Conservation (phyloP, 2,329 filamentous ascomycete species). For the Dothidotthia symphoricarpi region DNA sequence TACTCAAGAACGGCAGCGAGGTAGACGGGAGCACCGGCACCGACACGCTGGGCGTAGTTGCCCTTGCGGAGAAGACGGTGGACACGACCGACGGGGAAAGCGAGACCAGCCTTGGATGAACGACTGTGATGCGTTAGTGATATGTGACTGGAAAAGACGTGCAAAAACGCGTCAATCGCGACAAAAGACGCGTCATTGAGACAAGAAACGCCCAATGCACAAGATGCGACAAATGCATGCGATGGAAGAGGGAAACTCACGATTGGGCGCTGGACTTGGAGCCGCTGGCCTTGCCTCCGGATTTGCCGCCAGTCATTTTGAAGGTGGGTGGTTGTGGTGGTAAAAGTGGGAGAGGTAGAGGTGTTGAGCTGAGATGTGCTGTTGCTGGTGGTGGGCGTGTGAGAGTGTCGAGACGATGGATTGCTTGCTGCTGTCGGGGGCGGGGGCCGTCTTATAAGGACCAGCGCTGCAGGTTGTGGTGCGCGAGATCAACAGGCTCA, state of each 20-base stretch:
- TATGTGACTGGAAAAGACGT: constrained; percentile 6
- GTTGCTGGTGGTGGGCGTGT: constrained; percentile 30
- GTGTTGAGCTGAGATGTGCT: constrained; percentile 16
- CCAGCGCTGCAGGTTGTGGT: constrained; percentile 40
- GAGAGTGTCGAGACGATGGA: constrained; percentile 40
- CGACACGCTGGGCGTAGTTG: constrained; percentile 99
- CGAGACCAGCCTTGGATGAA: constrained; percentile 98
- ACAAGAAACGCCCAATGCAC: constrained; percentile 8
- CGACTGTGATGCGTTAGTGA: constrained; percentile 61
- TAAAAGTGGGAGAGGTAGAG: constrained; percentile 27
- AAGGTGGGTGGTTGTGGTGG: constrained; percentile 45
- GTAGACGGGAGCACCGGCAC: constrained; percentile 96
- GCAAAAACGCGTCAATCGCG: constrained; percentile 44
- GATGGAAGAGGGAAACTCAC: constrained; percentile 61
- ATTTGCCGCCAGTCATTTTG: constrained; percentile 99
- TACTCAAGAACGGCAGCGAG: constrained; percentile 98
- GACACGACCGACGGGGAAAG: constrained; percentile 98
- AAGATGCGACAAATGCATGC: constrained; percentile 12
- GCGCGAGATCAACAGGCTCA: constrained; percentile 42
- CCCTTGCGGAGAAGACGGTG: constrained; percentile 98
- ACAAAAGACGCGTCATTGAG: constrained; percentile 27
- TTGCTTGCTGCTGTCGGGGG: constrained; percentile 42
- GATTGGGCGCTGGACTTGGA: constrained; percentile 96
- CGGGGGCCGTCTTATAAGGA: constrained; percentile 44
- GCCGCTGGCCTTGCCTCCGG: constrained; percentile 98